Conservation (phyloP, 306 rosid species). For the Vigna radiata region DNA sequence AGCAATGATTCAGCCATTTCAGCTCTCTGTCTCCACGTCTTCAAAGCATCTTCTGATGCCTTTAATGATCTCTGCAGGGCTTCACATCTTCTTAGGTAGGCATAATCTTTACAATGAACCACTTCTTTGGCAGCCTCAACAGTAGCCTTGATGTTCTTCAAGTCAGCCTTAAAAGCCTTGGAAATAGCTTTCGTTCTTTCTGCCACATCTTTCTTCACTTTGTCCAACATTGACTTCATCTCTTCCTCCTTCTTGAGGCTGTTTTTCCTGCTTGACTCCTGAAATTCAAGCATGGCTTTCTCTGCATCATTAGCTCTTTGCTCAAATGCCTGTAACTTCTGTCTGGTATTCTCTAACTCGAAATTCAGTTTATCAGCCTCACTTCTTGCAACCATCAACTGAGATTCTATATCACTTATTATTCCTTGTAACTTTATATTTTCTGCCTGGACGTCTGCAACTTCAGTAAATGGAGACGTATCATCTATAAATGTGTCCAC, state of each 20-base stretch:
- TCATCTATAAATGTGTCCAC: slow-evolving; percentile 53
- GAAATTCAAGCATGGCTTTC: slow-evolving; percentile 63
- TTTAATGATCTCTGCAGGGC: slow-evolving; percentile 70
- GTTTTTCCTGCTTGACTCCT: slow-evolving; percentile 58
- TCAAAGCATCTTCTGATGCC: slow-evolving; percentile 67
- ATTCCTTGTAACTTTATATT: slow-evolving; percentile 63
- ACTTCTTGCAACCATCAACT: slow-evolving; percentile 56
- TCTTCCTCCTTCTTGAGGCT: slow-evolving; percentile 64
- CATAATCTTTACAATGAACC: slow-evolving; percentile 58
- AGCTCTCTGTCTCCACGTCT: slow-evolving; percentile 74
- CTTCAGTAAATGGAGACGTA: slow-evolving; percentile 57
- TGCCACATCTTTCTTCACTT: slow-evolving; percentile 63
- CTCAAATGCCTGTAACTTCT: slow-evolving; percentile 57
- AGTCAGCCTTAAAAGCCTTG: slow-evolving; percentile 68
- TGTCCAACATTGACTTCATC: slow-evolving; percentile 66
- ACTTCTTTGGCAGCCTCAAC: slow-evolving; percentile 73
- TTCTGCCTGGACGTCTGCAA: slow-evolving; percentile 60
- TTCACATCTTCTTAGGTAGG: slow-evolving; percentile 73
- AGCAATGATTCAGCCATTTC: slow-evolving; percentile 69
- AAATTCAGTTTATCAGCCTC: slow-evolving; percentile 63
- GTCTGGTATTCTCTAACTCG: slow-evolving; percentile 57
- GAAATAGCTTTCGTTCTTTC: slow-evolving; percentile 64
- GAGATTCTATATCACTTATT: slow-evolving; percentile 64
- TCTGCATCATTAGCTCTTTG: slow-evolving; percentile 64
- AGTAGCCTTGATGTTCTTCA: slow-evolving; percentile 67